Percentiles rank a stretch among this genome's conserved stretches.
These are phyloP conservation scores for Coprinopsis cinerea DNA, from an alignment of 768 basidiomycete species.

Conservation along the genomic window DNA sequence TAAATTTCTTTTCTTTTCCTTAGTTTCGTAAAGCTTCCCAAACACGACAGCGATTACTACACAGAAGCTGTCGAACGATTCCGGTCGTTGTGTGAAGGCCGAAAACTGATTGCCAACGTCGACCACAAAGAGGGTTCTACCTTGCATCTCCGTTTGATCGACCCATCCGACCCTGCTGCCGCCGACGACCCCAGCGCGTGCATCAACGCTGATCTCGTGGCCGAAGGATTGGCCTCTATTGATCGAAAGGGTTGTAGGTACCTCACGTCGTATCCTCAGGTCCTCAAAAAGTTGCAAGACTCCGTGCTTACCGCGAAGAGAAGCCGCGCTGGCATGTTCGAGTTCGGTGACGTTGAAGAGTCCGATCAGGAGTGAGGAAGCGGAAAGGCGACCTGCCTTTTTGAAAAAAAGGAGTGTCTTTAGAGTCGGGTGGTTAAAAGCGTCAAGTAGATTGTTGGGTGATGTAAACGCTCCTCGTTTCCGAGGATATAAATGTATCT, in stretches of 20 bases:
- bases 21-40: conserved; percentile 84
- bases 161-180: conserved; percentile 69
- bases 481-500: too few relatives aligned
- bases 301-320: conserved; percentile 62
- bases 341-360: conserved; percentile 88
- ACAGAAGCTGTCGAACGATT: conserved; percentile 83
- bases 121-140: conserved; percentile 77
- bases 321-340: conserved; percentile 78
- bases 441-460: too few relatives aligned
- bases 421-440: too few relatives aligned
- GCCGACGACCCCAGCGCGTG: conserved; percentile 66
- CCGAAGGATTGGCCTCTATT: conserved; percentile 79
- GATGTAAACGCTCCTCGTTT: too few relatives aligned
- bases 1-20: conserved; percentile 8
- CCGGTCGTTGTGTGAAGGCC: conserved; percentile 81
- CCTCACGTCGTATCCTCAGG: conserved; percentile 59
- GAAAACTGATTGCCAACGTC: conserved; percentile 93
- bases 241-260: conserved; percentile 78
- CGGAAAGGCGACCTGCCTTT: not conserved
- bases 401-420: not conserved
- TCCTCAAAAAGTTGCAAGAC: conserved; percentile 59
- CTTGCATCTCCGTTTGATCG: conserved; percentile 88
- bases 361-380: conserved; percentile 43
- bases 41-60: conserved; percentile 81
- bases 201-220: conserved; percentile 84